phyloP scores from a whole-genome alignment of 192 early-diverging fungal species.

The Coemansia reversa region DNA sequence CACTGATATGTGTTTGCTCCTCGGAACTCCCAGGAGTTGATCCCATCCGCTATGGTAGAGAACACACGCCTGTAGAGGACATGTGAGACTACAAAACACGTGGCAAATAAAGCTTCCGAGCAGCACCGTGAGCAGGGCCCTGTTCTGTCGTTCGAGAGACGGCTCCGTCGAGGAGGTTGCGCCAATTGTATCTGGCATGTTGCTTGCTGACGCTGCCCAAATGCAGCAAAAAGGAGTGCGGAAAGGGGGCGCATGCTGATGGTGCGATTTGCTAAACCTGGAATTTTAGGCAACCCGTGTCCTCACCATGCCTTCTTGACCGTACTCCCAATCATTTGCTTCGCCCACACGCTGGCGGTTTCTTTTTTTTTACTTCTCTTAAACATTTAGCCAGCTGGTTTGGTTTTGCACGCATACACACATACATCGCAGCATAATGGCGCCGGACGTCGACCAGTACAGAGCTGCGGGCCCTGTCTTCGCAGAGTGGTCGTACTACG shows the following conservation, averaged over 20 bases:
- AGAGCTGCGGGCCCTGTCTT: slow-evolving; percentile 36
- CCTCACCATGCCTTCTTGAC: background rate
- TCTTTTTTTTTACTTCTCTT: slow-evolving; percentile 1
- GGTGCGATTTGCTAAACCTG: slow-evolving; percentile 2
- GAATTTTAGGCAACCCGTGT: background rate
- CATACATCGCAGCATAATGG: background rate
- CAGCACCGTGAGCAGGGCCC: background rate
- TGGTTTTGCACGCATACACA: background rate
- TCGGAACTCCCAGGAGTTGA: background rate
- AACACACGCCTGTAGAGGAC: background rate
- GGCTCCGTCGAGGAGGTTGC: background rate
- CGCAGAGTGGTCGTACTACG: slow-evolving; percentile 51
- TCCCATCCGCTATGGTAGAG: background rate
- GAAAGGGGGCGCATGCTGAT: slow-evolving; percentile 17
- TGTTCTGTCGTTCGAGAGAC: background rate
- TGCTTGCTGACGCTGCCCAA: background rate
- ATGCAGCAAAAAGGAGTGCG: background rate
- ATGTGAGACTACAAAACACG: background rate
- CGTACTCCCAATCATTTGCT: slow-evolving; percentile 1
- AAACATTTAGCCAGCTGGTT: background rate
- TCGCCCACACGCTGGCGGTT: background rate
- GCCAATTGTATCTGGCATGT: background rate
- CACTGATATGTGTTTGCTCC: background rate
- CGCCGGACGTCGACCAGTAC: slow-evolving; percentile 15
- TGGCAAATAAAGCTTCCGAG: background rate